Evolutionary conservation across 2,329 filamentous ascomycete species (phyloP).

Genomic region (Fusarium chaquense): DNA sequence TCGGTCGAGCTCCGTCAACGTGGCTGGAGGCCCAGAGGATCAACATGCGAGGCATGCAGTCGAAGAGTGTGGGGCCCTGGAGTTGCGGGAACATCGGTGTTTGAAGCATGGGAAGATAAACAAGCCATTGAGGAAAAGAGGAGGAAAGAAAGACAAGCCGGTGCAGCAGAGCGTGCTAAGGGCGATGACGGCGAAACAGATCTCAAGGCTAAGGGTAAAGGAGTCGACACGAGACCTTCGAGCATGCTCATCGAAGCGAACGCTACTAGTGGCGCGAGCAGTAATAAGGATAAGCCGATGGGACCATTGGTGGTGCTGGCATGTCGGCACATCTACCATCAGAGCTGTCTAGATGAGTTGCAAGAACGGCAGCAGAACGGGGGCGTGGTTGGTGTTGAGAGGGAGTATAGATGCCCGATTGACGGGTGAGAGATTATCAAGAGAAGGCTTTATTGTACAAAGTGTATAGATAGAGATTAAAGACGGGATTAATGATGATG

Average conservation of each 20-base stretch:
- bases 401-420: constrained; percentile 68
- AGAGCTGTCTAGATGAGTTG: constrained; percentile 74
- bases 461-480: constrained; percentile 43
- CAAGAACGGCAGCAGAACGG: constrained; percentile 65
- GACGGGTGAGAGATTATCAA: constrained; percentile 58
- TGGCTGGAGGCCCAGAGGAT: constrained; percentile 89
- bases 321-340: constrained; percentile 78
- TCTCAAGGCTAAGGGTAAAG: constrained; percentile 60
- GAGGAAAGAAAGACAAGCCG: constrained; percentile 59
- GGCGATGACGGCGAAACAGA: constrained; percentile 50
- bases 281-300: constrained; percentile 61
- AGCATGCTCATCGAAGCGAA: constrained; percentile 56
- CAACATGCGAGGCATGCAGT: constrained; percentile 88
- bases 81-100: constrained; percentile 76
- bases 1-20: constrained; percentile 80
- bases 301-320: constrained; percentile 76
- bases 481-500: constrained; percentile 46
- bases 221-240: constrained; percentile 54
- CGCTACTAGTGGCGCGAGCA: constrained; percentile 20
- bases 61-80: constrained; percentile 90
- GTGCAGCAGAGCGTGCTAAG: constrained; percentile 54
- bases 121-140: constrained; percentile 61
- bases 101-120: constrained; percentile 82
- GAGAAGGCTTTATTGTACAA: constrained; percentile 39
- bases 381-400: constrained; percentile 60